A percentile compares a stretch with the other conserved stretches of the same genome.
Conservation (phyloP, 345 rosid genomes). For the Nephelium lappaceum region DNA sequence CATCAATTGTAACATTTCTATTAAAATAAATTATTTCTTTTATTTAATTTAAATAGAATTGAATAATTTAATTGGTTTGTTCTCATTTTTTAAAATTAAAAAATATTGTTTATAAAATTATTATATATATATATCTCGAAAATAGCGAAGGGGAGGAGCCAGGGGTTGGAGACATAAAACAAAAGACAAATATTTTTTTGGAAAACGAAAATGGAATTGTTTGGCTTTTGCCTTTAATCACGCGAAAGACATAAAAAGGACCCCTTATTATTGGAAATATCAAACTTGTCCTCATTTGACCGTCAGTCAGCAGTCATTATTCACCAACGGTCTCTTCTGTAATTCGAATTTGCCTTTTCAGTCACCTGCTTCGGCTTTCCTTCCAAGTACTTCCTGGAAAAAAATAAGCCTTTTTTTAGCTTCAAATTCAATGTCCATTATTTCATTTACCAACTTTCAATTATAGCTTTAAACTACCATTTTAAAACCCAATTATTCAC, state of each 20-base stretch:
- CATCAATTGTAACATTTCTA: too few relatives aligned
- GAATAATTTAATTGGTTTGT: too few relatives aligned
- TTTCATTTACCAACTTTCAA: neutral
- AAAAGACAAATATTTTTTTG: neutral
- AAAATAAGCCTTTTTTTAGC: neutral
- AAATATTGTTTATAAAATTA: too few relatives aligned
- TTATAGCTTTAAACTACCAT: neutral
- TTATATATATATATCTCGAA: too few relatives aligned
- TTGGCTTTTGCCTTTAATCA: conserved; percentile 18
- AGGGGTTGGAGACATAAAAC: neutral
- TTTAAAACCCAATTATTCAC: neutral
- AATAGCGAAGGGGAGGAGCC: neutral
- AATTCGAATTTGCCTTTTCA: neutral
- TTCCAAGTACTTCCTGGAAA: neutral
- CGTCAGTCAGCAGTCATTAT: too few relatives aligned
- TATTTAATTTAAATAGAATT: too few relatives aligned
- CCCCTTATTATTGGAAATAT: conserved; percentile 30
- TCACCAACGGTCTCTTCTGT: conserved; percentile 18
- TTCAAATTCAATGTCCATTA: neutral
- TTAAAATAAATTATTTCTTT: too few relatives aligned
- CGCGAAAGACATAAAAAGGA: conserved; percentile 26
- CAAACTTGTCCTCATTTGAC: conserved; percentile 15
- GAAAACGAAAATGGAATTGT: neutral
- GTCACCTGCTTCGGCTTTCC: neutral
- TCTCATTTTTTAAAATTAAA: too few relatives aligned